These are phyloP conservation scores for Aspergillus sclerotiicarbonarius DNA, from an alignment of 495 filamentous ascomycete genomes.

Conservation along the genomic window DNA sequence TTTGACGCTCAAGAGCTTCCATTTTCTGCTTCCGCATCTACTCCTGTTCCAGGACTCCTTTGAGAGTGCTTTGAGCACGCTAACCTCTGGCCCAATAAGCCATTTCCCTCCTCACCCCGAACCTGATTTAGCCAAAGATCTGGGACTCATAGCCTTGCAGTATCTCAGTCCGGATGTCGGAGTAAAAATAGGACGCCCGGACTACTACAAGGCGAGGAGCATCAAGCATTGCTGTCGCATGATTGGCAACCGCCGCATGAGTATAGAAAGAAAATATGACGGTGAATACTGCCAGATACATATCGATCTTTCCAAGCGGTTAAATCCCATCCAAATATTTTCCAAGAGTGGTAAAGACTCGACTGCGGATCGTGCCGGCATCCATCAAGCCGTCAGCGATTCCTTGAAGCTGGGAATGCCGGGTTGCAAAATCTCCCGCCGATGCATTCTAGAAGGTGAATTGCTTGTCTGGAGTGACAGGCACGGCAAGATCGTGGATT, in stretches of 20 bases:
- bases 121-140: slow-evolving; percentile 27
- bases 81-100: slow-evolving; percentile 40
- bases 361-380: slow-evolving; percentile 60
- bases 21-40: slow-evolving; percentile 59
- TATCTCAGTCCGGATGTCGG: slow-evolving; percentile 62
- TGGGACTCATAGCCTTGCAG: slow-evolving; percentile 40
- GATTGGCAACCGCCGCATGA: slow-evolving; percentile 56
- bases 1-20: slow-evolving; percentile 48
- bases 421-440: slow-evolving; percentile 54
- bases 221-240: slow-evolving; percentile 73
- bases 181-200: slow-evolving; percentile 70
- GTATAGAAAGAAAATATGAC: slow-evolving; percentile 80
- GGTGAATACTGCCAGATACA: slow-evolving; percentile 90
- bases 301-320: slow-evolving; percentile 59
- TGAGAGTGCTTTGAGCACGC: slow-evolving; percentile 46
- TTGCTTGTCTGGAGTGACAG: slow-evolving; percentile 72
- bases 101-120: slow-evolving; percentile 42
- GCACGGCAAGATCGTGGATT: slow-evolving; percentile 59
- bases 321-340: slow-evolving; percentile 70
- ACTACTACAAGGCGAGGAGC: slow-evolving; percentile 71
- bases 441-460: slow-evolving; percentile 81
- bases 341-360: slow-evolving; percentile 91
- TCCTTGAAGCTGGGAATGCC: slow-evolving; percentile 56
- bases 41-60: slow-evolving; percentile 66
- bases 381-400: slow-evolving; percentile 53